phyloP scores from a whole-genome alignment of 371 early-diverging fungal genomes.

The Mortierella sp. region DNA sequence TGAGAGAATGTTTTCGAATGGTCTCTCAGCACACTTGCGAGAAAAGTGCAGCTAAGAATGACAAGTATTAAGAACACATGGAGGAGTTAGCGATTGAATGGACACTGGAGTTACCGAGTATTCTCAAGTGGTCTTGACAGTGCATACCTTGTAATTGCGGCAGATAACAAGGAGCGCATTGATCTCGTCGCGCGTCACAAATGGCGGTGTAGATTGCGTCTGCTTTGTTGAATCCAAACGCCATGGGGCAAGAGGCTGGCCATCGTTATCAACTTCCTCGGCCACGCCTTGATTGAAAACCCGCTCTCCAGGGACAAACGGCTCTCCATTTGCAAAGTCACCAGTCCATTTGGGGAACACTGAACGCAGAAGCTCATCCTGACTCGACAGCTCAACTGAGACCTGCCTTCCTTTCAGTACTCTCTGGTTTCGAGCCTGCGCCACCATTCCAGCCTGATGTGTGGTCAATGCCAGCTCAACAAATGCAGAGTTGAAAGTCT shows the following conservation, averaged over 20 bases:
- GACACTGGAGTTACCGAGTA: not conserved
- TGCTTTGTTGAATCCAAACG: conserved; percentile 6
- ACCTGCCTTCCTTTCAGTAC: conserved; percentile 79
- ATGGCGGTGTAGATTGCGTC: conserved; percentile 66
- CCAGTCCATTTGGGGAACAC: conserved; percentile 82
- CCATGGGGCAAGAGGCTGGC: not conserved
- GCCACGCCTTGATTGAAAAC: not conserved
- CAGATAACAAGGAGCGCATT: conserved; percentile 78
- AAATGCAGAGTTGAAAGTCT: conserved; percentile 64
- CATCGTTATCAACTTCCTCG: not conserved
- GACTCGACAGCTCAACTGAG: conserved; percentile 70
- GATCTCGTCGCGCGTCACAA: conserved; percentile 82
- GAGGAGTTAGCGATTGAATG: not conserved
- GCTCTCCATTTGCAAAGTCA: conserved; percentile 65
- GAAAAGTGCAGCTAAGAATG: conserved; percentile 74
- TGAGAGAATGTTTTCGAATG: conserved; percentile 85
- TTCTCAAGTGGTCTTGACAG: too few species aligned
- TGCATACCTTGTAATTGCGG: conserved; percentile 78
- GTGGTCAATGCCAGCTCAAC: conserved; percentile 62
- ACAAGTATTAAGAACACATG: not conserved
- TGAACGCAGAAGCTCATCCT: conserved; percentile 74
- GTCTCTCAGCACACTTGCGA: conserved; percentile 84
- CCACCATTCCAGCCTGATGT: conserved; percentile 62
- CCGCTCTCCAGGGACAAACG: conserved; percentile 50
- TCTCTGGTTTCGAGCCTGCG: conserved; percentile 67